Conservation (phyloP, 768 basidiomycete species). For the Kwoniella mangroviensis region DNA sequence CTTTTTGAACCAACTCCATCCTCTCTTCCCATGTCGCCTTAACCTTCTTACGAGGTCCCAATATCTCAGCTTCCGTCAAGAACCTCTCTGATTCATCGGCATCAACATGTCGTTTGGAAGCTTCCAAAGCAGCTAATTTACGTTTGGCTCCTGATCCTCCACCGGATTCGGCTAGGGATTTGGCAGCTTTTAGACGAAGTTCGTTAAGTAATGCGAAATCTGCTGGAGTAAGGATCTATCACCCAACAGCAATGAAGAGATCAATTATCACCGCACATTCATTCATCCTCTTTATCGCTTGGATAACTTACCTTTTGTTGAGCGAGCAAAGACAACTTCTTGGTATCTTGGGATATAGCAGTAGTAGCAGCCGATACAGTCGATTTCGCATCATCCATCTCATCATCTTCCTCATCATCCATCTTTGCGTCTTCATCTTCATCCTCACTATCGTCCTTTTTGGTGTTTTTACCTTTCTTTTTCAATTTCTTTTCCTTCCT, state of each 20-base stretch:
- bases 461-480: constrained; percentile 35
- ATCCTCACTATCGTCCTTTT: constrained; percentile 27
- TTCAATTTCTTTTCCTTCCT: constrained; percentile 33
- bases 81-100: constrained; percentile 66
- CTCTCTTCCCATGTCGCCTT: constrained; percentile 94
- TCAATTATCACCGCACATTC: no score
- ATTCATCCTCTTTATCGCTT: no score
- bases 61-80: constrained; percentile 86
- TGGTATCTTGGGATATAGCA: constrained; percentile 47
- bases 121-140: constrained; percentile 81
- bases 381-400: constrained; percentile 53
- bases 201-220: constrained; percentile 93
- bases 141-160: constrained; percentile 78
- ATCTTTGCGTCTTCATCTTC: constrained; percentile 20
- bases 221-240: constrained; percentile 91
- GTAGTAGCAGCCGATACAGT: constrained; percentile 52
- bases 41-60: constrained; percentile 89
- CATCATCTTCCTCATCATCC: constrained; percentile 45
- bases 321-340: constrained; percentile 55
- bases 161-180: constrained; percentile 69
- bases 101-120: constrained; percentile 65
- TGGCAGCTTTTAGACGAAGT: constrained; percentile 77
- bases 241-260: not conserved
- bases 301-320: constrained; percentile 52
- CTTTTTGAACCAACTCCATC: constrained; percentile 86